Conservation (phyloP, 306 rosid species). For the Leucaena leucocephala region DNA sequence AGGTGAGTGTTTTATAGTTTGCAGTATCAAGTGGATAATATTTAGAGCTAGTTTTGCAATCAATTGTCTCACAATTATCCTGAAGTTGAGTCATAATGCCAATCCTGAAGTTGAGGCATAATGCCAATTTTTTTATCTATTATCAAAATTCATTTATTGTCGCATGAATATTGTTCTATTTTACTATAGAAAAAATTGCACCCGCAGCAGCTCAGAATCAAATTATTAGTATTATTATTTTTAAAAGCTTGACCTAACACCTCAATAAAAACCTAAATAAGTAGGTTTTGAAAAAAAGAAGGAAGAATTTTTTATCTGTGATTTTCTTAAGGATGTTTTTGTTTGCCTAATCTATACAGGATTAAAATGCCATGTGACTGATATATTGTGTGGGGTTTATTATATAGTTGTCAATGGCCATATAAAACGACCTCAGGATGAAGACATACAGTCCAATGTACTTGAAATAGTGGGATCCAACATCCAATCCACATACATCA, state of each 20-base stretch:
- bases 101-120: too few species aligned
- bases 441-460: slow-evolving; percentile 93
- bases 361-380: slow-evolving; percentile 12
- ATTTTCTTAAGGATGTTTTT: slow-evolving; percentile 7
- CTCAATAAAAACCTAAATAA: background rate
- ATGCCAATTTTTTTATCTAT: background rate
- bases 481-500: slow-evolving; percentile 87
- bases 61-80: background rate
- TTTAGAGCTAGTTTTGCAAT: slow-evolving; percentile 23
- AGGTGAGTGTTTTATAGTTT: slow-evolving; percentile 53
- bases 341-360: background rate
- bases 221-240: background rate
- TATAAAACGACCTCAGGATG: slow-evolving; percentile 92
- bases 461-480: slow-evolving; percentile 92
- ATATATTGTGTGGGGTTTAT: slow-evolving; percentile 23
- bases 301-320: slow-evolving; percentile 1
- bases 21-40: background rate
- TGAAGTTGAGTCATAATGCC: background rate
- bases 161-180: background rate
- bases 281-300: background rate
- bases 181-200: background rate
- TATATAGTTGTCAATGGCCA: slow-evolving; percentile 82
- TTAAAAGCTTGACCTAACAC: background rate
- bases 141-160: background rate
- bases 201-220: background rate